These are phyloP conservation scores for Phylloporus scabripes DNA, from an alignment of 768 basidiomycete genomes.

Conservation along the genomic window DNA sequence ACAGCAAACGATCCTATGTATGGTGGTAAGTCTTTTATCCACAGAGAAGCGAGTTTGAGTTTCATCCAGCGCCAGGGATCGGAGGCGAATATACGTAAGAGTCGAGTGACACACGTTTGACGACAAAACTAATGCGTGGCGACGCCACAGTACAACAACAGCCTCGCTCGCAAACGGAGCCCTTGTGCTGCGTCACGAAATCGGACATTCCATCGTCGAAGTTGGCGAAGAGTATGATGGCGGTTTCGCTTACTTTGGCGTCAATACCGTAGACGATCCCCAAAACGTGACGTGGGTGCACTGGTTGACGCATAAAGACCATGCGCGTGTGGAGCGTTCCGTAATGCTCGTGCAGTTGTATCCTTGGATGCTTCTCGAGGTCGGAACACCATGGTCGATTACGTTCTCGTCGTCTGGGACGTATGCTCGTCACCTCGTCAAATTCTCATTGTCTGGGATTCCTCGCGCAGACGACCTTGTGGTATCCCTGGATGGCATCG, in stretches of 20 bases:
- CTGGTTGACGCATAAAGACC: slow-evolving; percentile 49
- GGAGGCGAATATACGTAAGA: slow-evolving; percentile 76
- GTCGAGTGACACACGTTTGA: not conserved
- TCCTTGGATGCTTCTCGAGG: slow-evolving; percentile 69
- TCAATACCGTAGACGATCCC: slow-evolving; percentile 50
- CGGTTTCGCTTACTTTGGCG: slow-evolving; percentile 66
- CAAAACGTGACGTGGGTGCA: slow-evolving; percentile 57
- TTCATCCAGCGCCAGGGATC: slow-evolving; percentile 41
- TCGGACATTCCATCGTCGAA: slow-evolving; percentile 73
- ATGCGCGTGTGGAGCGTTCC: slow-evolving; percentile 54
- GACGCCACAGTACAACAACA: slow-evolving; percentile 55
- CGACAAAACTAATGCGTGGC: not conserved
- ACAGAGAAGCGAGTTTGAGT: not conserved
- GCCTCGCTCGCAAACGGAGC: slow-evolving; percentile 70
- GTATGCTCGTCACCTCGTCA: slow-evolving; percentile 55
- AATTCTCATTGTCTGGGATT: slow-evolving; percentile 71
- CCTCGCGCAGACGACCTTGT: slow-evolving; percentile 48
- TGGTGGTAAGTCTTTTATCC: slow-evolving; percentile 46
- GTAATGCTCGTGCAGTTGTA: slow-evolving; percentile 73
- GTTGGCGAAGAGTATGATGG: slow-evolving; percentile 86
- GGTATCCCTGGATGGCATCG: slow-evolving; percentile 55
- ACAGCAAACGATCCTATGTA: slow-evolving; percentile 77
- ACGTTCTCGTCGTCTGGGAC: slow-evolving; percentile 59
- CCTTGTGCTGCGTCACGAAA: slow-evolving; percentile 71
- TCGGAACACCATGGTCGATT: slow-evolving; percentile 51